A percentile compares a stretch with the other conserved stretches of the same genome.
These are phyloP conservation scores for Nymphaea colorata DNA, from an alignment of 164 flowering plant genomes.

Conservation along the genomic window DNA sequence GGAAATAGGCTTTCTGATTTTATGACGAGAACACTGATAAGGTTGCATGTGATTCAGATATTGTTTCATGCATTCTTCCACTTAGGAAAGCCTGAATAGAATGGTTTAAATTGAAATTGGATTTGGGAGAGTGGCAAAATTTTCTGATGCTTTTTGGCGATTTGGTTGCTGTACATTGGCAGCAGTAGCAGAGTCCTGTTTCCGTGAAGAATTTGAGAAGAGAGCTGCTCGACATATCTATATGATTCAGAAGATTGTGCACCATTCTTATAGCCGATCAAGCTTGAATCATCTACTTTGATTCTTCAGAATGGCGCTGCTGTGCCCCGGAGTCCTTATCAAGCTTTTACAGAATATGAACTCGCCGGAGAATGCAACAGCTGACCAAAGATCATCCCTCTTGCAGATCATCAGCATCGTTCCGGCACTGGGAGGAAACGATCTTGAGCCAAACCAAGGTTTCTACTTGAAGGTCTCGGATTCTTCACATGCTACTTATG, in stretches of 20 bases:
- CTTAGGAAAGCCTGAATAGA: no score
- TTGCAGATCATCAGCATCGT: slow-evolving; percentile 56
- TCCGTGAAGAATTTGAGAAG: neutral
- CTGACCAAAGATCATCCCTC: slow-evolving; percentile 19
- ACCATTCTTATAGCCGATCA: neutral
- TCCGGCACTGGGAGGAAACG: slow-evolving; percentile 41
- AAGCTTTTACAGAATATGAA: slow-evolving; percentile 46
- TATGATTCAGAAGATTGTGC: neutral
- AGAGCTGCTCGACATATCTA: no score
- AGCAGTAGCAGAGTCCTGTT: neutral
- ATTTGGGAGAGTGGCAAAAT: neutral
- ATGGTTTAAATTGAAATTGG: neutral
- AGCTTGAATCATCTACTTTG: neutral
- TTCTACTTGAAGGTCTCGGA: slow-evolving; percentile 67
- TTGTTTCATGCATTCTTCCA: neutral
- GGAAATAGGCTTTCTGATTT: no score
- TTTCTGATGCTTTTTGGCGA: no score
- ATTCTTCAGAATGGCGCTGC: slow-evolving; percentile 24
- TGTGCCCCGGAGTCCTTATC: slow-evolving; percentile 43
- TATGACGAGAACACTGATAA: no score
- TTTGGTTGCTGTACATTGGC: no score
- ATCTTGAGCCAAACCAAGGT: slow-evolving; percentile 66
- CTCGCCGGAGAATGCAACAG: slow-evolving; percentile 7
- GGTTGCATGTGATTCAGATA: neutral
- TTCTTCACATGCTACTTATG: slow-evolving; percentile 46